Conservation (phyloP, 805 yeast genomes). For the Helenozyma baotianmanensis region DNA sequence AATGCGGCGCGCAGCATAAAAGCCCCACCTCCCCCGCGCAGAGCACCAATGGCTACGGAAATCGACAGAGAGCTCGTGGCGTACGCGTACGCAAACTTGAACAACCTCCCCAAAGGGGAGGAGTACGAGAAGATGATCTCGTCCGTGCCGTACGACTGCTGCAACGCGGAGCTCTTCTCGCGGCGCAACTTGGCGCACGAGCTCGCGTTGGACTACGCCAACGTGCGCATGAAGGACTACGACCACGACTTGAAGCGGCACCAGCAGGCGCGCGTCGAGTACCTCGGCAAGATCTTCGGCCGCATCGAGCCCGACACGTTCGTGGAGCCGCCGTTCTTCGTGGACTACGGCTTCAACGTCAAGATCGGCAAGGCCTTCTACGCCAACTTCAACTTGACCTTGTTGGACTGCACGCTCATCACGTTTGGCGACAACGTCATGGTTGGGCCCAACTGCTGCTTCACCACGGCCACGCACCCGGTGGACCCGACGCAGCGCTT, state of each 20-base stretch:
- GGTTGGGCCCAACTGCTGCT: slow-evolving; percentile 59
- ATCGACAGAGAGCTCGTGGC: slow-evolving; percentile 30
- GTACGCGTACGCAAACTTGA: slow-evolving; percentile 29
- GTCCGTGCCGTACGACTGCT: slow-evolving; percentile 43
- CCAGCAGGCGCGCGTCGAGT: slow-evolving; percentile 31
- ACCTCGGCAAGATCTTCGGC: slow-evolving; percentile 45
- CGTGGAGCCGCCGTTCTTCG: slow-evolving; percentile 56
- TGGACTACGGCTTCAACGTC: slow-evolving; percentile 66
- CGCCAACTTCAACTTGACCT: slow-evolving; percentile 50
- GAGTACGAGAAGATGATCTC: slow-evolving; percentile 57
- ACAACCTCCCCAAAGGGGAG: slow-evolving; percentile 30
- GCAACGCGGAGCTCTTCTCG: slow-evolving; percentile 21
- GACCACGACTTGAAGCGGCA: slow-evolving; percentile 23
- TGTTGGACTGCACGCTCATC: slow-evolving; percentile 59
- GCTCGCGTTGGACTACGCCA: slow-evolving; percentile 28
- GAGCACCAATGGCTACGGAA: slow-evolving; percentile 3
- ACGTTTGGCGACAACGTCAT: slow-evolving; percentile 55
- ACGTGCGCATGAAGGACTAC: slow-evolving; percentile 30
- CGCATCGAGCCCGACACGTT: slow-evolving; percentile 33
- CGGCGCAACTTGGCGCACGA: slow-evolving; percentile 33
- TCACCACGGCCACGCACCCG: slow-evolving; percentile 65
- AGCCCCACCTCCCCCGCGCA: too few relatives aligned
- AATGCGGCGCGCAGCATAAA: too few relatives aligned
- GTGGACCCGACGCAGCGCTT: slow-evolving; percentile 43
- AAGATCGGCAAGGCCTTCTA: slow-evolving; percentile 55